Evolutionary conservation across 2,329 filamentous ascomycete species (phyloP).

Genomic region (Colletotrichum cordylinicola): DNA sequence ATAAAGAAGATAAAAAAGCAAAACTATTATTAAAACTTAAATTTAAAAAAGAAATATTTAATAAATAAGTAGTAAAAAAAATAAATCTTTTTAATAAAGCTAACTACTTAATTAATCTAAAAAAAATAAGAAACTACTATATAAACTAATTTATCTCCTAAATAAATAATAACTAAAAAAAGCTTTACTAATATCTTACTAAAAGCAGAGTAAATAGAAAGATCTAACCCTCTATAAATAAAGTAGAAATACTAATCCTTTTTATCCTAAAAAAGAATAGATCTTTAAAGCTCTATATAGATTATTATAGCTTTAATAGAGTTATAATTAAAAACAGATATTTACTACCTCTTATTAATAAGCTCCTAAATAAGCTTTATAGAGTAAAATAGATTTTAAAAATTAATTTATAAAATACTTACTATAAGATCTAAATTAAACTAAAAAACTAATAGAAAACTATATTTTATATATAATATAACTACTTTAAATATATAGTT

Average conservation of each 20-base stretch:
- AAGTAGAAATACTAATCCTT: neutral
- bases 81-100: neutral
- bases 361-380: neutral
- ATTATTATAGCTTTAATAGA: neutral
- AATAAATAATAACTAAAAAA: neutral
- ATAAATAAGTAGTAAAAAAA: neutral
- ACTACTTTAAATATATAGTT: neutral
- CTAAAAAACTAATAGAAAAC: neutral
- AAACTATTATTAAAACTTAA: neutral
- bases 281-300: neutral
- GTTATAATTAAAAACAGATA: neutral
- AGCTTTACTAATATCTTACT: neutral
- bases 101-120: neutral
- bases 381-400: neutral
- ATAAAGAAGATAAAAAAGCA: neutral
- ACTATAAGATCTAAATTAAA: neutral
- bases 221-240: neutral
- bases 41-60: neutral
- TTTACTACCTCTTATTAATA: neutral
- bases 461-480: neutral
- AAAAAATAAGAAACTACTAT: neutral
- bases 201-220: neutral
- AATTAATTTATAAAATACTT: neutral
- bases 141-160: accelerated
- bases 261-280: neutral